These are phyloP conservation scores for Ambrosiella cleistominuta DNA, from an alignment of 2,329 filamentous ascomycete genomes.

Conservation along the genomic window DNA sequence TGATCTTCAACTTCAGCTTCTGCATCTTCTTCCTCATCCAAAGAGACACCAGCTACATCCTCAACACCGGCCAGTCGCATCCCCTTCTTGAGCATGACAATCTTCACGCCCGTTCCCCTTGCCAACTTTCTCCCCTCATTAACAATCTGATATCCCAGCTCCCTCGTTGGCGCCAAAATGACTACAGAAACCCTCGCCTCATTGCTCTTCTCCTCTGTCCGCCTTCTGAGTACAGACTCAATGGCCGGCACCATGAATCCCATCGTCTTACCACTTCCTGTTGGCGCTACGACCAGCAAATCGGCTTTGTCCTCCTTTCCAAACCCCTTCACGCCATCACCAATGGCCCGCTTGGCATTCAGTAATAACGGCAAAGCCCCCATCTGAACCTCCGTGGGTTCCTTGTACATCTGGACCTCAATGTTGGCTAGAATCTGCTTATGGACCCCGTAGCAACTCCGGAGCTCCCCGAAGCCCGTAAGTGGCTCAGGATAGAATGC, in stretches of 20 bases:
- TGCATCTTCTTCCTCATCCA: conserved; percentile 21
- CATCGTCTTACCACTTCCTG: conserved; percentile 89
- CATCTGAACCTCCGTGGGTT: conserved; percentile 89
- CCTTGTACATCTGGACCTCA: conserved; percentile 61
- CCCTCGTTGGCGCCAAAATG: conserved; percentile 62
- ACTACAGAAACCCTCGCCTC: conserved; percentile 41
- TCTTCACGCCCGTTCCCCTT: conserved; percentile 56
- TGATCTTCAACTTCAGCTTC: conserved; percentile 14
- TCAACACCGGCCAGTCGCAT: conserved; percentile 45
- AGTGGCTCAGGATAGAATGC: conserved; percentile 66
- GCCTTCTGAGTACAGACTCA: conserved; percentile 48
- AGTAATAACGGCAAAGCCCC: conserved; percentile 67
- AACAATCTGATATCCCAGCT: conserved; percentile 62
- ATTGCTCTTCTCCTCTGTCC: conserved; percentile 20
- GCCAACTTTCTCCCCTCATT: conserved; percentile 75
- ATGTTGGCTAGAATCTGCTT: conserved; percentile 61
- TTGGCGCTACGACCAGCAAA: conserved; percentile 78
- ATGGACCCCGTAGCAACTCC: conserved; percentile 54
- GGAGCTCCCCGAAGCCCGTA: conserved; percentile 56
- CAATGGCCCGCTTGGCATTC: conserved; percentile 32
- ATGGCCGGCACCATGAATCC: conserved; percentile 81
- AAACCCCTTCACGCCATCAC: background rate
- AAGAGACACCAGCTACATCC: conserved; percentile 20
- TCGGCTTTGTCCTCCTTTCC: conserved; percentile 27
- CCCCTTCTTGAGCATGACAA: conserved; percentile 70